Conservation (phyloP, 1,284 basidiomycete genomes). For the Apiotrichum veenhuisii region DNA sequence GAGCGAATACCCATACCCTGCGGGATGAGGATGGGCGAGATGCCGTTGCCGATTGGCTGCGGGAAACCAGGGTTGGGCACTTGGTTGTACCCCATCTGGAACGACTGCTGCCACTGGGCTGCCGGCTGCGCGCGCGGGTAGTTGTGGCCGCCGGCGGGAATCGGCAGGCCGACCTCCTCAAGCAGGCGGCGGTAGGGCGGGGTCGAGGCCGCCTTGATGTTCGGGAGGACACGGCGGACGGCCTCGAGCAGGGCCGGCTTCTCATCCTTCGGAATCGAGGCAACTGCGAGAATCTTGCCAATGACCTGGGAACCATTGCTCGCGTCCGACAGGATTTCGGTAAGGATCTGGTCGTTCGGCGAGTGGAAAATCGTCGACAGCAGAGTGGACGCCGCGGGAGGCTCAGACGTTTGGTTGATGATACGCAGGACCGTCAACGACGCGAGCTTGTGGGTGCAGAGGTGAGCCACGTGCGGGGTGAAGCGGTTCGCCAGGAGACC, state of each 20-base stretch:
- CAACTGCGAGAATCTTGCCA: conserved; percentile 84
- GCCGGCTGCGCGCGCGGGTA: conserved; percentile 14
- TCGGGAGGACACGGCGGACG: conserved; percentile 80
- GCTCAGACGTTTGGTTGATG: conserved; percentile 86
- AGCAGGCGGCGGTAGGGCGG: conserved; percentile 90
- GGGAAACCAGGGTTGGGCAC: conserved; percentile 27
- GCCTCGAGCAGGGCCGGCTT: conserved; percentile 72
- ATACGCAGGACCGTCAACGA: conserved; percentile 89
- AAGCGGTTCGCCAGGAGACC: conserved; percentile 89
- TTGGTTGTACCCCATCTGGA: conserved; percentile 13
- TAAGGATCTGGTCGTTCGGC: conserved; percentile 77
- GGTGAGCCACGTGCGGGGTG: conserved; percentile 88
- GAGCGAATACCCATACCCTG: conserved; percentile 39
- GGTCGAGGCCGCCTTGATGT: conserved; percentile 80
- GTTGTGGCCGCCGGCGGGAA: conserved; percentile 52
- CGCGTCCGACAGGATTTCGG: conserved; percentile 89
- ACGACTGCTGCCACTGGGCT: conserved; percentile 19
- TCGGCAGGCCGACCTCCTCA: conserved; percentile 87
- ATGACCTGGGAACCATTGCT: conserved; percentile 92
- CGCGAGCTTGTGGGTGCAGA: conserved; percentile 97
- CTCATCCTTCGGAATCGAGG: conserved; percentile 68
- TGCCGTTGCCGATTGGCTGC: conserved; percentile 21
- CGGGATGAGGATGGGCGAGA: conserved; percentile 41
- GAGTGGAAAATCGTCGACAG: conserved; percentile 82
- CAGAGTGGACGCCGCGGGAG: conserved; percentile 67